Percentiles rank a stretch among this genome's conserved stretches.
Evolutionary conservation across 345 rosid genomes (phyloP).

Genomic region (rapeseed (Brassica napus)): Da-Ae NC_063444.1:4102001-4102500

Average conservation of each 20-base stretch:
- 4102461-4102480: conserved; percentile 23
- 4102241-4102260: conserved; percentile 27
- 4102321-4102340: conserved; percentile 39
- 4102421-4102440: conserved; percentile 37
- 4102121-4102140: conserved; percentile 34
- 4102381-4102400: conserved; percentile 2
- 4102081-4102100: conserved; percentile 13
- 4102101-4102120: conserved; percentile 27
- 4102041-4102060: conserved; percentile 32
- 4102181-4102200: conserved; percentile 3
- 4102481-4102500: background rate
- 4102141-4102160: conserved; percentile 35
- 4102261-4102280: background rate
- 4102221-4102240: conserved; percentile 27
- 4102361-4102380: conserved; percentile 29
- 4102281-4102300: conserved; percentile 28
- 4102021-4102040: conserved; percentile 25
- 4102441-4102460: conserved; percentile 42
- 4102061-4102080: conserved; percentile 25
- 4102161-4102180: conserved; percentile 9
- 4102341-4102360: conserved; percentile 24
- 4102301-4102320: conserved; percentile 22
- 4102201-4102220: conserved; percentile 13
- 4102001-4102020: conserved; percentile 49
- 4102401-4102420: conserved; percentile 23